Evolutionary conservation across 768 basidiomycete species (phyloP), one percentile per base, ranked within the genome.

Genomic region (Lentinula aciculospora): DNA sequence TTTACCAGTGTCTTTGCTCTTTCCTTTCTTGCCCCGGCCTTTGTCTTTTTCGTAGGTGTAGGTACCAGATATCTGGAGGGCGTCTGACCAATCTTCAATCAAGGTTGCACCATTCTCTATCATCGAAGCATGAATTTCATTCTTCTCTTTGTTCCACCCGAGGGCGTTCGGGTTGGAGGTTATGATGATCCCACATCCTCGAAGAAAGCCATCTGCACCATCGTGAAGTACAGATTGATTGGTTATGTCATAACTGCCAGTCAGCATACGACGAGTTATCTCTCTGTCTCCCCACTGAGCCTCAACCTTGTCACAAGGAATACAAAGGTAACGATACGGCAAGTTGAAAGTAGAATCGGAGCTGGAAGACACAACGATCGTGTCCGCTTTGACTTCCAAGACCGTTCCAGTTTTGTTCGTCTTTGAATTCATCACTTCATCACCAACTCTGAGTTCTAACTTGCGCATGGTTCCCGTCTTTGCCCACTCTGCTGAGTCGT

Each of bases 1-100:
- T 6, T 23, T 53, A 10, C 36, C 23, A 23, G 17, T 19, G 12
- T 36, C 32, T 19, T 47, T 47, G 2, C 13, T 12, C 29, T 47
- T 47, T 5, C 46, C 46, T 47, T 47, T 47, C 28, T 31, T 47
- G 29, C 27, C 44, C 44, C 23, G 40, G 32, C 53, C 55, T 8
- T 46, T 44, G 17, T n/a, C 23, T 31, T 28, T 28, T 17, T 47
- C 46, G 27, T 47, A 47, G 4, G 9, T 19, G 31, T 44, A 56
- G 15, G 42, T 31, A 5, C 54, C 54, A 5, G 27, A 19, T 13
- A 28, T 36, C 10, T 39, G 36, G 17, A 56, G 32, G 13, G 39
- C 39, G 34, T 56, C 54, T 15, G 54, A 40, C 54, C 54, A 56
- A 56, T 56, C 54, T 44, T 56, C 54, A 4, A 56, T 42, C 19